These are phyloP conservation scores for Cetradonia linearis DNA, from an alignment of 495 filamentous ascomycete genomes.

Conservation along the genomic window DNA sequence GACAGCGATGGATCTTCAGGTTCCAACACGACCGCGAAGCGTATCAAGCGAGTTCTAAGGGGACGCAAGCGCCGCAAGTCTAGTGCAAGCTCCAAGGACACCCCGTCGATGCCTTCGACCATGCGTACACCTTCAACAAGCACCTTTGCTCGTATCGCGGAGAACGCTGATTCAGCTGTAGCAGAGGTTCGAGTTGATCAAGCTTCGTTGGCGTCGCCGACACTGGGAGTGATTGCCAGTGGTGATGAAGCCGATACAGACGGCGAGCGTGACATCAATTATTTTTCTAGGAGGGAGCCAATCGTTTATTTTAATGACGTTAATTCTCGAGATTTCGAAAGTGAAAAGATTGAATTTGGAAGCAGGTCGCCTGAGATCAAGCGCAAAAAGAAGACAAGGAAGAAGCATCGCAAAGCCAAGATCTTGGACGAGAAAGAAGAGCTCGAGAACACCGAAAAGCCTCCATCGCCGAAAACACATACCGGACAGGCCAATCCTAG, in stretches of 20 bases:
- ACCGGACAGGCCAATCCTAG: not conserved
- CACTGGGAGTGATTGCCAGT: slow-evolving; percentile 33
- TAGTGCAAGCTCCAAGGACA: slow-evolving; percentile 58
- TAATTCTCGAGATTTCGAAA: slow-evolving; percentile 38
- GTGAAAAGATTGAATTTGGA: slow-evolving; percentile 21
- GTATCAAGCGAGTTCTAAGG: slow-evolving; percentile 60
- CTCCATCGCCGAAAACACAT: not conserved
- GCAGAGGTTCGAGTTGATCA: slow-evolving; percentile 17
- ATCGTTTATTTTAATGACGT: slow-evolving; percentile 28
- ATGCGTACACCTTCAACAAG: slow-evolving; percentile 34
- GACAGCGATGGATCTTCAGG: slow-evolving; percentile 56
- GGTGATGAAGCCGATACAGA: slow-evolving; percentile 42
- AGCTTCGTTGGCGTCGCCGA: slow-evolving; percentile 18
- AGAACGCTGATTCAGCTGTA: slow-evolving; percentile 30
- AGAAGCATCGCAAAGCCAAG: slow-evolving; percentile 25
- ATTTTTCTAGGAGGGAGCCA: slow-evolving; percentile 5
- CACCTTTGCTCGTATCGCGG: slow-evolving; percentile 32
- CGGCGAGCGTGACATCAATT: slow-evolving; percentile 20
- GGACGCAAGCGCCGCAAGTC: slow-evolving; percentile 62
- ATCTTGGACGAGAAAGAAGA: slow-evolving; percentile 18
- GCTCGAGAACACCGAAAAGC: slow-evolving; percentile 5
- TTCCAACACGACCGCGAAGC: slow-evolving; percentile 64
- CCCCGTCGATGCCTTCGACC: slow-evolving; percentile 33
- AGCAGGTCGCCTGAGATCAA: slow-evolving; percentile 27
- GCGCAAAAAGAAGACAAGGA: slow-evolving; percentile 34